Evolutionary conservation across 75 land plant genomes (phyloP).

Genomic region (Larix kaempferi): DNA sequence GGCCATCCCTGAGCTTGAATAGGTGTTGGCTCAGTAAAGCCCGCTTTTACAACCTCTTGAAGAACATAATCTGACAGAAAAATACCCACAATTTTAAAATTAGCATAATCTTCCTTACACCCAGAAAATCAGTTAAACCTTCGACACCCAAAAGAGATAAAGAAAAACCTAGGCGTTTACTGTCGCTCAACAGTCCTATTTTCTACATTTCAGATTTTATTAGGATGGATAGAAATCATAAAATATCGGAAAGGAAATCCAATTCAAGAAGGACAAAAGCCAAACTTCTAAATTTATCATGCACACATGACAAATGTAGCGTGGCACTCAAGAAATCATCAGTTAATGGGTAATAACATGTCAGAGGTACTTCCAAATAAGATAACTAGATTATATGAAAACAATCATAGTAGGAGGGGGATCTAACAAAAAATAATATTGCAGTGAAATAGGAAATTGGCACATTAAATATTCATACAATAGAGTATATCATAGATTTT

Average conservation of each 20-base stretch:
- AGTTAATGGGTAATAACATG: background rate
- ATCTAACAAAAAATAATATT: background rate
- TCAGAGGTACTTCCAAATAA: background rate
- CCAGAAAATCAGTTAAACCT: background rate
- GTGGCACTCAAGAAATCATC: background rate
- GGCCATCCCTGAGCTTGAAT: slow-evolving; percentile 99
- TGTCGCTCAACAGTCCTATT: background rate
- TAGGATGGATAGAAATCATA: background rate
- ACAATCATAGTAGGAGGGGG: too few relatives aligned
- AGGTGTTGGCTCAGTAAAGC: slow-evolving; percentile 94
- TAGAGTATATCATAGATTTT: too few relatives aligned
- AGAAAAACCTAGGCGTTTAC: too few relatives aligned
- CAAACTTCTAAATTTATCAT: background rate
- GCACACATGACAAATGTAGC: background rate
- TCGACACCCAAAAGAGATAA: background rate
- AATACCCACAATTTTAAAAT: background rate
- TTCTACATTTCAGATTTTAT: background rate
- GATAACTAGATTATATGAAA: background rate
- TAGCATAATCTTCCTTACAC: background rate
- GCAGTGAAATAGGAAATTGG: background rate
- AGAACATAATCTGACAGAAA: slow-evolving; percentile 79
- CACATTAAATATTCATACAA: background rate
- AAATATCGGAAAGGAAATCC: background rate
- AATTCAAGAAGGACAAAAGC: background rate
- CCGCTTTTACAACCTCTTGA: slow-evolving; percentile 87